phyloP scores from a whole-genome alignment of 495 filamentous ascomycete genomes.

The Hyphodiscus hymeniophilus region DNA sequence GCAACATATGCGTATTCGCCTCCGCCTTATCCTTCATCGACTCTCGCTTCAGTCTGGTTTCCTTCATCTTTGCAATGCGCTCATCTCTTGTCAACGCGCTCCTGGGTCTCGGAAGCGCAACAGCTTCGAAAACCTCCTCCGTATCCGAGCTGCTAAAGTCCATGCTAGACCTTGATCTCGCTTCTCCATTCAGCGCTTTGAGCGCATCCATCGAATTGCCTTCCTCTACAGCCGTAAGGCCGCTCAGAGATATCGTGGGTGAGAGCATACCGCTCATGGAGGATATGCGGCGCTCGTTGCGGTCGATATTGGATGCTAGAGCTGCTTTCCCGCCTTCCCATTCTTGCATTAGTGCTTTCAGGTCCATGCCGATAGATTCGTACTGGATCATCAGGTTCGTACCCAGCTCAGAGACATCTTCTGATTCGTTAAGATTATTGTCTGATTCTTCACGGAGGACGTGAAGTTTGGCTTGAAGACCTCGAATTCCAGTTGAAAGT shows the following conservation, averaged over 20 bases:
- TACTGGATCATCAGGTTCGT: slow-evolving; percentile 77
- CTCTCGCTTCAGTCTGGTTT: slow-evolving; percentile 68
- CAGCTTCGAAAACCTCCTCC: slow-evolving; percentile 85
- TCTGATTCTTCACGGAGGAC: slow-evolving; percentile 85
- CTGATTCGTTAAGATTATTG: slow-evolving; percentile 61
- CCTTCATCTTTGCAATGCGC: slow-evolving; percentile 78
- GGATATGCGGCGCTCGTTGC: slow-evolving; percentile 60
- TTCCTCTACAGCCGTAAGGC: slow-evolving; percentile 77
- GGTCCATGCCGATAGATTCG: slow-evolving; percentile 85
- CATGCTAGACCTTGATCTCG: slow-evolving; percentile 26
- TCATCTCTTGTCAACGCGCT: slow-evolving; percentile 77
- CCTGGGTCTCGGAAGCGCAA: slow-evolving; percentile 67
- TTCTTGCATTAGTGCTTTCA: slow-evolving; percentile 73
- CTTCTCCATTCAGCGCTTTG: slow-evolving; percentile 63
- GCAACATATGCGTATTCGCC: slow-evolving; percentile 79
- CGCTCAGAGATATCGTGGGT: slow-evolving; percentile 71
- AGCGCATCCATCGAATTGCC: slow-evolving; percentile 70
- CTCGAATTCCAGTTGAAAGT: slow-evolving; percentile 82
- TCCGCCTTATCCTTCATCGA: slow-evolving; percentile 61
- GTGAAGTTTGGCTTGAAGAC: slow-evolving; percentile 91
- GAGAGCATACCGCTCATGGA: slow-evolving; percentile 64
- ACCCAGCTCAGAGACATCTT: slow-evolving; percentile 66
- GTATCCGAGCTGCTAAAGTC: slow-evolving; percentile 41
- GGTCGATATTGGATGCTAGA: slow-evolving; percentile 64
- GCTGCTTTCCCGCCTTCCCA: slow-evolving; percentile 84